Evolutionary conservation across 306 rosid species (phyloP), one percentile per base, ranked within the genome.

Genomic region (Carpinus viminea): DNA sequence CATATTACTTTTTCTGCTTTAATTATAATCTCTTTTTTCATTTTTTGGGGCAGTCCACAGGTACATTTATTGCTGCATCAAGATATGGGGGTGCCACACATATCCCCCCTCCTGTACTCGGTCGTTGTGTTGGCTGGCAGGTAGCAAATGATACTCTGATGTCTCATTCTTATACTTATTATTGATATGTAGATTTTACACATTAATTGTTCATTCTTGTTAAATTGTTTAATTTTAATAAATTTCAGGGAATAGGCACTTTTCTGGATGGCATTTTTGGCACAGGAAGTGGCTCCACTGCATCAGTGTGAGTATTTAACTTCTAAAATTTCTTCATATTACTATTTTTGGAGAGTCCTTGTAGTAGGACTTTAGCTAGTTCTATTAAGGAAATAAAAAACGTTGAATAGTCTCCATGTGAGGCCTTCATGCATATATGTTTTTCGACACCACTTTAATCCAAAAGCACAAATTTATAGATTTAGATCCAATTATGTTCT

Each of bases 51-150:
- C 86, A 91, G 98, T 91, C 98, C 17, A 86, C 90, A 10, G 98
- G 98, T 62, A 86, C 91, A 46, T 92, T 82, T 83, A 86, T 95
- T 70, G 97, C 96, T 2, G 93, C 98, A 20, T 83, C 97, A 54
- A 88, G 98, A 87, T 91, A 83, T 80, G 88, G 91, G 54, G 90
- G 97, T 80, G 98, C 98, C 80, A 94, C 98, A 24, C 90, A 85
- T 61, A 38, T 83, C 66, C 98, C 98, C 47, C 91, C 98, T 31
- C 88, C 98, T 45, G 91, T 92, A 69, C 88, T 92, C 59, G 81
- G 97, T 81, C 90, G 98, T 13, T 97, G 98, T 54, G 64, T 92
- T 77, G 96, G 98, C 54, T 95, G 98, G 98, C 98, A 77, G 98
- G 98, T 94, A 82, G 69, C 28, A 55, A 52, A 47, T 64, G 74